These are phyloP conservation scores for Jamesozyma jinghongensis DNA, from an alignment of 805 yeast genomes.

Conservation along the genomic window DNA sequence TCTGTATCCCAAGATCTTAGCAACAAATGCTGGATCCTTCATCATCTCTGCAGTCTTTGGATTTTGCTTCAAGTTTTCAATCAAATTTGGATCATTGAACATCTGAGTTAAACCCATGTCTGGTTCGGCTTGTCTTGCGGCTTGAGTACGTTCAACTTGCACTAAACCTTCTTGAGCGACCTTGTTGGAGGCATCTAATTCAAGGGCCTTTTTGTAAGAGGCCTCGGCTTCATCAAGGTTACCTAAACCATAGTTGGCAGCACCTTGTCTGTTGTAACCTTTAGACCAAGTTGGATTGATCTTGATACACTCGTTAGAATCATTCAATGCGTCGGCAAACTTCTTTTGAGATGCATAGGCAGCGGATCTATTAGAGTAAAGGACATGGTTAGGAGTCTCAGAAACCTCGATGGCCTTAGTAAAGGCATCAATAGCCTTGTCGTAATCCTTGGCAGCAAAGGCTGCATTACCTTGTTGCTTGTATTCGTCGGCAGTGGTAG, in stretches of 20 bases:
- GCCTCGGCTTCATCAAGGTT: constrained; percentile 64
- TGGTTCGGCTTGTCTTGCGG: constrained; percentile 43
- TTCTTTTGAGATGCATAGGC: constrained; percentile 72
- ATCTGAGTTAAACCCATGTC: constrained; percentile 71
- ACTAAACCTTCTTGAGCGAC: constrained; percentile 80
- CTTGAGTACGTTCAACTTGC: constrained; percentile 55
- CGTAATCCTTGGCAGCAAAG: constrained; percentile 78
- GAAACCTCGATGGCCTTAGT: constrained; percentile 82
- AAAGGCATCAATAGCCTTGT: constrained; percentile 70
- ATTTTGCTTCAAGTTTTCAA: constrained; percentile 64
- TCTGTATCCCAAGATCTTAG: constrained; percentile 49
- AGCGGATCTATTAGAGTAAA: constrained; percentile 91
- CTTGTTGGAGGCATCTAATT: constrained; percentile 69
- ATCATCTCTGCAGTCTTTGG: constrained; percentile 82
- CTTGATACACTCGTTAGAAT: constrained; percentile 75
- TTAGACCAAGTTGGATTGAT: constrained; percentile 89
- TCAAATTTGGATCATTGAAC: constrained; percentile 71
- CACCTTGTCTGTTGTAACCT: constrained; percentile 88
- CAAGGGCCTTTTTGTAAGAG: constrained; percentile 69
- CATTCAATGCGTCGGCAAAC: constrained; percentile 65
- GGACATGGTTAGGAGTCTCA: constrained; percentile 77
- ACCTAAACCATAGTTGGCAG: constrained; percentile 85
- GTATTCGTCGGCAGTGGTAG: constrained; percentile 52
- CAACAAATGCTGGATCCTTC: constrained; percentile 79
- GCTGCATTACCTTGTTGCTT: constrained; percentile 93